Conservation (phyloP, 2,329 filamentous ascomycete genomes). For the Talaromyces verruculosus region DNA sequence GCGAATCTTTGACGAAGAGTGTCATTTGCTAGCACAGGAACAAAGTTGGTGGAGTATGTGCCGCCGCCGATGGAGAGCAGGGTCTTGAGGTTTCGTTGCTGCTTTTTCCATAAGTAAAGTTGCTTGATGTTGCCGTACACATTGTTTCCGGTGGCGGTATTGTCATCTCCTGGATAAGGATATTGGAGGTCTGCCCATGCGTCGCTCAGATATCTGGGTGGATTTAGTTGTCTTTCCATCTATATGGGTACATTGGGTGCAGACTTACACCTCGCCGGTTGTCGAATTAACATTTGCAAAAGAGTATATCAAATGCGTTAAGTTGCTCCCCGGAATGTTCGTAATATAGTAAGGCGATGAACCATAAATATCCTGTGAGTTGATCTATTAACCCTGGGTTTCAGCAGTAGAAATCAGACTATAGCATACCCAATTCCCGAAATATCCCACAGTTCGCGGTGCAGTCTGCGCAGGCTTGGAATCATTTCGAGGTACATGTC, state of each 20-base stretch:
- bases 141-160: conserved; percentile 1
- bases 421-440: not conserved
- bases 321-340: conserved; percentile 6
- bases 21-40: conserved; percentile 60
- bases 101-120: conserved; percentile 63
- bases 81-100: conserved; percentile 72
- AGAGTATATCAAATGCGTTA: conserved; percentile 15
- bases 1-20: conserved; percentile 65
- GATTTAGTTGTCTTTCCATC: not conserved
- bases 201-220: conserved; percentile 8
- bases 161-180: conserved; percentile 15
- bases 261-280: conserved; percentile 11
- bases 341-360: conserved; percentile 42
- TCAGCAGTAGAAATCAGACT: too few species aligned
- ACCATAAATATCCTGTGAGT: not conserved
- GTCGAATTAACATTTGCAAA: conserved; percentile 18
- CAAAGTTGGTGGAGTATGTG: conserved; percentile 74
- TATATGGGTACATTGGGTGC: not conserved
- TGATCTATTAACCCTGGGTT: not conserved
- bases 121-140: conserved; percentile 24
- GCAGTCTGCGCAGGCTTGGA: not conserved
- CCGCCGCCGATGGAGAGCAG: conserved; percentile 83
- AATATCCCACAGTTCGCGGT: not conserved
- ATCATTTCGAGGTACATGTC: not conserved
- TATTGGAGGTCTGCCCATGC: conserved; percentile 14